phyloP scores from a whole-genome alignment of 805 yeast species.

The Myxozyma geophila region DNA sequence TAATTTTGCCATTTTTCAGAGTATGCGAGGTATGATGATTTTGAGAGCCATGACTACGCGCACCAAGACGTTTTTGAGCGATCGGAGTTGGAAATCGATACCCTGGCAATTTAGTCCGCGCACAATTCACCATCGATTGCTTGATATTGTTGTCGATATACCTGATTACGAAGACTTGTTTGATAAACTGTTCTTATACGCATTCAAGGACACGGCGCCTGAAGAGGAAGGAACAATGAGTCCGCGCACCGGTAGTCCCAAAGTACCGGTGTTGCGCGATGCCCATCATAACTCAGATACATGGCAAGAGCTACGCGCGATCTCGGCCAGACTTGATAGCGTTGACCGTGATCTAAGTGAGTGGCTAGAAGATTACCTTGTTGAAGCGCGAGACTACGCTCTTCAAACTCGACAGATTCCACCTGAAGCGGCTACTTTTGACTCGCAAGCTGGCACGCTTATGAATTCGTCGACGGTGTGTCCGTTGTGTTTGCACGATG shows the following conservation, averaged over 20 bases:
- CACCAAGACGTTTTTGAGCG: slow-evolving; percentile 17
- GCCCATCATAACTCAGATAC: not conserved
- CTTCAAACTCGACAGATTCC: not conserved
- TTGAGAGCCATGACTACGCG: slow-evolving; percentile 13
- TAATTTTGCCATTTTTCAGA: slow-evolving; percentile 13
- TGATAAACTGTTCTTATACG: slow-evolving; percentile 8
- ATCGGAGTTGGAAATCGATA: slow-evolving; percentile 22
- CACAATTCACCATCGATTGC: slow-evolving; percentile 5
- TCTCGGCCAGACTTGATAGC: slow-evolving; percentile 3
- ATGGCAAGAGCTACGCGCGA: slow-evolving; percentile 5
- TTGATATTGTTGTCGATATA: slow-evolving; percentile 22
- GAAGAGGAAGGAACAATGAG: not conserved
- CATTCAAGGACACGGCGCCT: not conserved
- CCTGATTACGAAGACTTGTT: slow-evolving; percentile 15
- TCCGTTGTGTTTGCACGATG: not conserved
- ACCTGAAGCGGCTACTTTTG: not conserved
- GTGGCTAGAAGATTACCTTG: slow-evolving; percentile 14
- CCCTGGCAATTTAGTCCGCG: slow-evolving; percentile 13
- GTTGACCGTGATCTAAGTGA: not conserved
- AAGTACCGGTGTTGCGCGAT: slow-evolving; percentile 8
- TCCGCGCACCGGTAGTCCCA: not conserved
- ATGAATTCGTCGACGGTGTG: not conserved
- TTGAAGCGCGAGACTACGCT: slow-evolving; percentile 6
- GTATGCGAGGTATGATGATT: slow-evolving; percentile 17
- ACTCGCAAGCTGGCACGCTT: not conserved